Evolutionary conservation across 2,329 filamentous ascomycete species (phyloP).

Genomic region (Monosporascus sp.): DNA sequence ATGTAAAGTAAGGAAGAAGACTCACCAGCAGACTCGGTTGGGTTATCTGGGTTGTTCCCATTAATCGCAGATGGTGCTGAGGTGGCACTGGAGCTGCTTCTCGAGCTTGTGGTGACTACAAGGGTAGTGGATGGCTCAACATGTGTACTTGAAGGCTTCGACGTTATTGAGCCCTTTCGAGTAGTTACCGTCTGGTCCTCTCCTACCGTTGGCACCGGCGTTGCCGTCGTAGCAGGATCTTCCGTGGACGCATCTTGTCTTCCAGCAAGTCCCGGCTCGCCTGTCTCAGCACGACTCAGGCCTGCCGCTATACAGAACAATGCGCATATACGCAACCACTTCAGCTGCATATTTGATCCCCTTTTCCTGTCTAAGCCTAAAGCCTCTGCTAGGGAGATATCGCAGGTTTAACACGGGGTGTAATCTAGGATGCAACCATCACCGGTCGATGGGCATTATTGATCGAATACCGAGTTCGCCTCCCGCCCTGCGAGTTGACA

Average conservation of each 20-base stretch:
- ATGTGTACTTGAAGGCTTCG: slow-evolving; percentile 3
- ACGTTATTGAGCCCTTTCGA: slow-evolving; percentile 6
- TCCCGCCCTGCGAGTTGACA: background rate
- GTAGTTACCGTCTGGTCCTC: slow-evolving; percentile 7
- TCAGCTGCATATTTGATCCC: slow-evolving; percentile 27
- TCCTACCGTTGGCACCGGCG: slow-evolving; percentile 8
- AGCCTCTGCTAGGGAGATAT: slow-evolving; percentile 1
- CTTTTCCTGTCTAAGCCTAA: background rate
- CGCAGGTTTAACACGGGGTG: background rate
- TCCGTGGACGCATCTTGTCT: slow-evolving; percentile 30
- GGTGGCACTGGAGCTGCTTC: slow-evolving; percentile 11
- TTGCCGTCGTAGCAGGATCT: slow-evolving; percentile 12
- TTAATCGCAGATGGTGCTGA: slow-evolving; percentile 25
- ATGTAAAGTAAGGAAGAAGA: background rate
- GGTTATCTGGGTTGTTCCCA: slow-evolving; percentile 22
- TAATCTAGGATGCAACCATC: slow-evolving; percentile 6
- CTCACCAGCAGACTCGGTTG: slow-evolving; percentile 18
- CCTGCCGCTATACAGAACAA: slow-evolving; percentile 34
- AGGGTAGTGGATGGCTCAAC: slow-evolving; percentile 5
- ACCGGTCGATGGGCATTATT: slow-evolving; percentile 7
- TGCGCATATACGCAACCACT: slow-evolving; percentile 29
- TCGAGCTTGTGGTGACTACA: slow-evolving; percentile 7
- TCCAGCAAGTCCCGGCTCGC: slow-evolving; percentile 24
- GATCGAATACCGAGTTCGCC: background rate
- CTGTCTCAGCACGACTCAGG: slow-evolving; percentile 32